Evolutionary conservation across 352 stramenopile genomes (phyloP).

Genomic region (Pythium rishiriense): DNA sequence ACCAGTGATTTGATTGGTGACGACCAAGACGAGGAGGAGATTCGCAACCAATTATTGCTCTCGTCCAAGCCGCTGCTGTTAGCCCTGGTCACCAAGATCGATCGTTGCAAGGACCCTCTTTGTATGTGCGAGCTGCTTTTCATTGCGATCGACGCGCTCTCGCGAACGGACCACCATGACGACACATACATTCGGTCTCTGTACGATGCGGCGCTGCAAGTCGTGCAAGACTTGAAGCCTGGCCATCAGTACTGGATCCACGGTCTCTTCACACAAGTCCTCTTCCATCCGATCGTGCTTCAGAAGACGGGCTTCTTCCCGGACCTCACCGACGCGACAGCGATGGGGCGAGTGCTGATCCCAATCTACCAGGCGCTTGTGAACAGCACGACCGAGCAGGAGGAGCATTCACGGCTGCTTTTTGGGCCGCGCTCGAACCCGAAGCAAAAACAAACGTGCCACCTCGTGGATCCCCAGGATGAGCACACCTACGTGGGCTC

Average conservation of each 20-base stretch:
- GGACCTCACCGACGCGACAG: constrained; percentile 37
- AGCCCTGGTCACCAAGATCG: not conserved
- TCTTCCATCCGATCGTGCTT: constrained; percentile 51
- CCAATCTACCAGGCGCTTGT: constrained; percentile 73
- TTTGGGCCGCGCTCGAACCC: constrained; percentile 27
- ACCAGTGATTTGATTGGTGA: constrained; percentile 36
- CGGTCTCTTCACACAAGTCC: constrained; percentile 42
- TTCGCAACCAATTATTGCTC: constrained; percentile 25
- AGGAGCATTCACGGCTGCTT: constrained; percentile 45
- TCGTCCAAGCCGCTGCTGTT: constrained; percentile 18
- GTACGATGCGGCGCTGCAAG: constrained; percentile 39
- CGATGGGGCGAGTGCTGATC: constrained; percentile 53
- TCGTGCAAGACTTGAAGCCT: constrained; percentile 39
- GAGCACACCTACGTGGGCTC: constrained; percentile 49
- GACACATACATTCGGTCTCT: constrained; percentile 39
- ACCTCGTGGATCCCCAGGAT: constrained; percentile 59
- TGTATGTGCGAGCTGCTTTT: constrained; percentile 25
- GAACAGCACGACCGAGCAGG: constrained; percentile 53
- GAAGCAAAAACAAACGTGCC: constrained; percentile 46
- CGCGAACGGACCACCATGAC: constrained; percentile 24
- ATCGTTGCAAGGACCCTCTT: not conserved
- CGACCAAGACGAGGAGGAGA: constrained; percentile 58
- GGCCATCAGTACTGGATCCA: constrained; percentile 56
- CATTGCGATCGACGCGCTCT: constrained; percentile 14
- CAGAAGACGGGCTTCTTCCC: constrained; percentile 45